Evolutionary conservation across 257 asterid genomes (phyloP).

Genomic region (Anisodus tanguticus): DNA sequence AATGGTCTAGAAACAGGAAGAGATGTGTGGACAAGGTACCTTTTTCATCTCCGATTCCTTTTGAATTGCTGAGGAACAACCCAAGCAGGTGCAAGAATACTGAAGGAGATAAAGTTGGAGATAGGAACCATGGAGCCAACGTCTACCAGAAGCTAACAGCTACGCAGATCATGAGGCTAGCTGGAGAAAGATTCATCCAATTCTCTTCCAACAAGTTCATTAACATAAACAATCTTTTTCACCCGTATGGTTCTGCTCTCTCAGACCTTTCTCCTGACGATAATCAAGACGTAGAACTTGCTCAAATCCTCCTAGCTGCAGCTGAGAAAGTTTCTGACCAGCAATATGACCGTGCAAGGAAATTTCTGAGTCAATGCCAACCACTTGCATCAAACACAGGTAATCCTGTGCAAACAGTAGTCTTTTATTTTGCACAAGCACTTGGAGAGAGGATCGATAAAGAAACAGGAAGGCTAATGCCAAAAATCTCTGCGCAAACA

Average conservation of each 20-base stretch:
- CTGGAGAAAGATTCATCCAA: constrained; percentile 39
- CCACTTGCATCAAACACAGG: constrained; percentile 38
- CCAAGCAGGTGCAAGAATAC: background rate
- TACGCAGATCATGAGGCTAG: constrained; percentile 31
- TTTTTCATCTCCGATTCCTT: background rate
- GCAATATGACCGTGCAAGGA: constrained; percentile 33
- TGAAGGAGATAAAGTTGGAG: background rate
- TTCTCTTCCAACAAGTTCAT: constrained; percentile 31
- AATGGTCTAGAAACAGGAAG: background rate
- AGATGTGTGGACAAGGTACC: background rate
- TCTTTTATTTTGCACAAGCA: constrained; percentile 49
- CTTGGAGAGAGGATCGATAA: constrained; percentile 43
- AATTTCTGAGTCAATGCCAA: constrained; percentile 38
- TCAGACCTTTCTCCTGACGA: constrained; percentile 26
- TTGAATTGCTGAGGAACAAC: constrained; percentile 24
- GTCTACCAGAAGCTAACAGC: constrained; percentile 29
- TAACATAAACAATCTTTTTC: constrained; percentile 26
- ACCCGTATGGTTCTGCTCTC: constrained; percentile 33
- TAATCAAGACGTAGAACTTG: constrained; percentile 38
- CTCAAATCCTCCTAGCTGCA: constrained; percentile 36
- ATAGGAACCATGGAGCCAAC: background rate
- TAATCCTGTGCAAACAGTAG: constrained; percentile 47
- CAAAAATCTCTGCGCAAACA: background rate
- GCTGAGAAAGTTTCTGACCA: constrained; percentile 36
- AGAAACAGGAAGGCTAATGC: constrained; percentile 34